These are phyloP conservation scores for Melaleuca alternifolia DNA, from an alignment of 345 rosid genomes.

Conservation along the genomic window DNA sequence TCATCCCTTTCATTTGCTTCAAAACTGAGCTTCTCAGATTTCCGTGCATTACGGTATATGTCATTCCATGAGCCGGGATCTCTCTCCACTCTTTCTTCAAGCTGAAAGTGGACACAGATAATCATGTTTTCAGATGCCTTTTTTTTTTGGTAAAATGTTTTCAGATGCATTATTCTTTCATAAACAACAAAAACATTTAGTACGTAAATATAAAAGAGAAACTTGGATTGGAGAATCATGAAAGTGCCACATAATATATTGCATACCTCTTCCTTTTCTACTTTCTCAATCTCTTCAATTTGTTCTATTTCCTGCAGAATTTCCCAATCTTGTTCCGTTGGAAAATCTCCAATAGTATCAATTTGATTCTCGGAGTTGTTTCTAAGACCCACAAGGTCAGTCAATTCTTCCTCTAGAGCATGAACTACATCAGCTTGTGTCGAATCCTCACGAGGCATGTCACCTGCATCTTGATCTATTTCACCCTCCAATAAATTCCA, in stretches of 20 bases:
- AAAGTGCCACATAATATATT: neutral
- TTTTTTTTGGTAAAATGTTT: too few species aligned
- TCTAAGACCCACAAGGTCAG: slow-evolving; percentile 23
- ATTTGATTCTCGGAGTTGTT: slow-evolving; percentile 31
- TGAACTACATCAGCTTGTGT: slow-evolving; percentile 35
- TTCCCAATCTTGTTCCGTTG: slow-evolving; percentile 62
- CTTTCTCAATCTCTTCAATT: slow-evolving; percentile 61
- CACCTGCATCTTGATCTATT: slow-evolving; percentile 19
- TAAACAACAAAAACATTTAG: neutral
- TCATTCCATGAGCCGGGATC: slow-evolving; percentile 73
- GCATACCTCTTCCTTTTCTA: slow-evolving; percentile 81
- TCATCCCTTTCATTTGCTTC: slow-evolving; percentile 95
- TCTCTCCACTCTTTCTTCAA: slow-evolving; percentile 79
- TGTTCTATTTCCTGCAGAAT: slow-evolving; percentile 51
- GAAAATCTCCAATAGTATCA: slow-evolving; percentile 31
- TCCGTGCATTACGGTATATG: slow-evolving; percentile 82
- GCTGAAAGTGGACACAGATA: slow-evolving; percentile 31
- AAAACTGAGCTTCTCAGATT: slow-evolving; percentile 74
- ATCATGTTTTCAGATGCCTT: neutral
- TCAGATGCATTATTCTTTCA: slow-evolving; percentile 6
- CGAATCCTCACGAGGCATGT: slow-evolving; percentile 10
- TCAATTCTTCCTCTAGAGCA: slow-evolving; percentile 54
- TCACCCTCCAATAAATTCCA: slow-evolving; percentile 55
- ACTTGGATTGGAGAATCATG: neutral
- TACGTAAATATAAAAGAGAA: neutral